These are phyloP conservation scores for Arxiozyma telluris DNA, from an alignment of 1,139 yeast genomes.

Conservation along the genomic window DNA sequence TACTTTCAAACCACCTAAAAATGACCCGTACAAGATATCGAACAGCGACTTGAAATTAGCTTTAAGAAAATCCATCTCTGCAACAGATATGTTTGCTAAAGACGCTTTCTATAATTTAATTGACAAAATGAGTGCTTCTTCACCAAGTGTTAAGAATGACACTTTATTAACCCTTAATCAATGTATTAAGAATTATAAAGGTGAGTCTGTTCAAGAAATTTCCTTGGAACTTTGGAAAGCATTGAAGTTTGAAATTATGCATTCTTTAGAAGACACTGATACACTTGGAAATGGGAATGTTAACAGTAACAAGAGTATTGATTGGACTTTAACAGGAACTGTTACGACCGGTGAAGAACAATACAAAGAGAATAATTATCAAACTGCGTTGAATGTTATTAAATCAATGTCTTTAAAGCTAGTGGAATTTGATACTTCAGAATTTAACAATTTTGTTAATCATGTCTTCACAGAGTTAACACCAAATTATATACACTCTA, in stretches of 20 bases:
- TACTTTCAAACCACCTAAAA: constrained; percentile 85
- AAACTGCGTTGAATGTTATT: constrained; percentile 44
- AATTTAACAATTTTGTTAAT: constrained; percentile 32
- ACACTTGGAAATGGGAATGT: neutral
- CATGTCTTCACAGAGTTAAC: constrained; percentile 49
- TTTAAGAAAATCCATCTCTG: constrained; percentile 50
- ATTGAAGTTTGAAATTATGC: constrained; percentile 75
- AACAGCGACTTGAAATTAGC: constrained; percentile 58
- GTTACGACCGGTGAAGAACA: neutral
- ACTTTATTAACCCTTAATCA: constrained; percentile 52
- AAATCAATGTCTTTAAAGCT: constrained; percentile 35
- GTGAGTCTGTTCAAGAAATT: constrained; percentile 39
- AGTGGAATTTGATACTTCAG: constrained; percentile 24
- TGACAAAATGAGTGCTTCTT: constrained; percentile 79
- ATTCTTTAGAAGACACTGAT: constrained; percentile 46
- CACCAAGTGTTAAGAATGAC: constrained; percentile 68
- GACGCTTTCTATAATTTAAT: constrained; percentile 71
- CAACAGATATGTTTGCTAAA: constrained; percentile 56
- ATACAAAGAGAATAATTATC: constrained; percentile 18
- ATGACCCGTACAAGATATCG: constrained; percentile 81
- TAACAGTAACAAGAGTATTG: neutral
- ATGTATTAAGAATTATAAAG: constrained; percentile 48
- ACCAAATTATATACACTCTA: constrained; percentile 45
- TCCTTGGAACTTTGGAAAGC: constrained; percentile 85
- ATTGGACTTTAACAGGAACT: constrained; percentile 1